Percentiles rank a stretch among this genome's conserved stretches.
These are phyloP conservation scores for Xylariaceae sp. DNA, from an alignment of 2,329 filamentous ascomycete genomes.

Conservation along the genomic window DNA sequence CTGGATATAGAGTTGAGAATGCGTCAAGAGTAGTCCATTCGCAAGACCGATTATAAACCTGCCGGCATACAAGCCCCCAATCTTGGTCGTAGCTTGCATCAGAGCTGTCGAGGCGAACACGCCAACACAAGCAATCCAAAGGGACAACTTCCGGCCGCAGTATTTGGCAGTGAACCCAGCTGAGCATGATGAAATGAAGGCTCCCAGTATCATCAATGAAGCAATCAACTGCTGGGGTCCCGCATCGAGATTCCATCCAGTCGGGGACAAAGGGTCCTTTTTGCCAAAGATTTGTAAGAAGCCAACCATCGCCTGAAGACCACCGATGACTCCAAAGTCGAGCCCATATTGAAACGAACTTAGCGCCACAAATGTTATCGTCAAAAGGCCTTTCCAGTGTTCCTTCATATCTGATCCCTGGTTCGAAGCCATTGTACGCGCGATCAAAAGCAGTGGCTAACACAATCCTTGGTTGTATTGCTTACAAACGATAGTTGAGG, in stretches of 20 bases:
- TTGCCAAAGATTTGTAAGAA: conserved; percentile 31
- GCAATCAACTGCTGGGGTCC: conserved; percentile 45
- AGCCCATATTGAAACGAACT: conserved; percentile 33
- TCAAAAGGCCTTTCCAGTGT: conserved; percentile 27
- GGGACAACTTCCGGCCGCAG: conserved; percentile 33
- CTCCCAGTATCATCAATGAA: conserved; percentile 45
- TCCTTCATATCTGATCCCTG: too few species aligned
- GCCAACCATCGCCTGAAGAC: conserved; percentile 32
- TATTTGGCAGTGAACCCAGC: conserved; percentile 38
- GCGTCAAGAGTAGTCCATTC: conserved; percentile 37
- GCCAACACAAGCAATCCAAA: conserved; percentile 37
- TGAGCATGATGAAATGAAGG: conserved; percentile 41
- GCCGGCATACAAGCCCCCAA: conserved; percentile 46
- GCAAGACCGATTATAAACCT: conserved; percentile 46
- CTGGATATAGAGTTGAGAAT: conserved; percentile 26
- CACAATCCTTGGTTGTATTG: too few species aligned
- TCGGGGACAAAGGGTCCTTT: conserved; percentile 19
- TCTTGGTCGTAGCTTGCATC: conserved; percentile 47
- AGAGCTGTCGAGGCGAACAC: conserved; percentile 42
- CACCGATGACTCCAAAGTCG: conserved; percentile 32
- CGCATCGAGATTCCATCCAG: conserved; percentile 32
- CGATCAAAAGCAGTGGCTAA: too few species aligned
- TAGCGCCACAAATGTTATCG: conserved; percentile 27
- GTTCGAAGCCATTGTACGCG: too few species aligned
- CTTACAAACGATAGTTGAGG: too few species aligned